A percentile compares a stretch with the other conserved stretches of the same genome.
These are phyloP conservation scores for Zymoseptoria brevis DNA, from an alignment of 2,329 filamentous ascomycete species.

Conservation along the genomic window DNA sequence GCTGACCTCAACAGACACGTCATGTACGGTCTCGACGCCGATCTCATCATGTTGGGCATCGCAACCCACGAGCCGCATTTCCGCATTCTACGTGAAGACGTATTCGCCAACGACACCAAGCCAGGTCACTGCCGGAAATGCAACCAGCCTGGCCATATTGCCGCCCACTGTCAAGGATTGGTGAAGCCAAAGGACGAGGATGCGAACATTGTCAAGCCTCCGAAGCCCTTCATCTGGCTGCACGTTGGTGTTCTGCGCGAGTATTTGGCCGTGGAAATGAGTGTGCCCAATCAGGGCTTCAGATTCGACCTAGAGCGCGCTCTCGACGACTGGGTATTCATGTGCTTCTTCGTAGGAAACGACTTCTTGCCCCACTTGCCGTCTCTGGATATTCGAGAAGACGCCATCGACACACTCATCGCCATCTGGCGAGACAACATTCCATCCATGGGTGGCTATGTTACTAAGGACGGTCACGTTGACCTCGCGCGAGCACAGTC, in stretches of 20 bases:
- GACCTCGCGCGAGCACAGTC: slow-evolving; percentile 78
- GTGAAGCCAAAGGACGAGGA: slow-evolving; percentile 65
- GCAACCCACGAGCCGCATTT: slow-evolving; percentile 97
- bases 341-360: slow-evolving; percentile 98
- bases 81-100: slow-evolving; percentile 89
- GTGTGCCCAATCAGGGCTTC: slow-evolving; percentile 74
- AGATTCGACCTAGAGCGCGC: slow-evolving; percentile 88
- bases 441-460: slow-evolving; percentile 83
- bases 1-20: slow-evolving; percentile 60
- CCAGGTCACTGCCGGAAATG: slow-evolving; percentile 77
- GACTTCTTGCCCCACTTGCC: slow-evolving; percentile 96
- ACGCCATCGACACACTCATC: slow-evolving; percentile 91
- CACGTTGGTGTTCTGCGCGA: slow-evolving; percentile 87
- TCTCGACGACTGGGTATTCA: slow-evolving; percentile 96
- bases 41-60: slow-evolving; percentile 96
- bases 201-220: slow-evolving; percentile 71
- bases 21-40: slow-evolving; percentile 94
- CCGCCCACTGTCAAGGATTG: slow-evolving; percentile 73
- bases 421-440: slow-evolving; percentile 96
- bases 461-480: slow-evolving; percentile 91
- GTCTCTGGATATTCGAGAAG: slow-evolving; percentile 93
- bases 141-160: slow-evolving; percentile 85
- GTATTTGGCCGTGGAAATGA: slow-evolving; percentile 84
- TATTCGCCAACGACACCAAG: slow-evolving; percentile 85
- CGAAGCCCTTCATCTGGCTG: slow-evolving; percentile 97